A percentile compares a stretch with the other conserved stretches of the same genome.
Conservation (phyloP, 2,329 filamentous ascomycete species). For the Cytospora paraplurivora region DNA sequence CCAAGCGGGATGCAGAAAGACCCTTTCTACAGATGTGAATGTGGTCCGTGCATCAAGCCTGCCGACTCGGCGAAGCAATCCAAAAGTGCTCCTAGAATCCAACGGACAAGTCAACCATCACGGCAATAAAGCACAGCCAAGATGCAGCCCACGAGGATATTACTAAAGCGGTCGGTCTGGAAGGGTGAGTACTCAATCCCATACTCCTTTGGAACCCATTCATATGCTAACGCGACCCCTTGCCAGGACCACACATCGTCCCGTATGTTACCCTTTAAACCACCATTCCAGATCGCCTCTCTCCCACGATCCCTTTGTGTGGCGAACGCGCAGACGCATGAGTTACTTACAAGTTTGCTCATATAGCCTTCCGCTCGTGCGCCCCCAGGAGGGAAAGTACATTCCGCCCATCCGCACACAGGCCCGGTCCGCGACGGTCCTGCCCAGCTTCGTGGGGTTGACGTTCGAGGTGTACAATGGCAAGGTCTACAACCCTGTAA, state of each 20-base stretch:
- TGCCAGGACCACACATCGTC: conserved; percentile 70
- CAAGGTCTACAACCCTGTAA: conserved; percentile 79
- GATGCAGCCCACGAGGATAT: conserved; percentile 42
- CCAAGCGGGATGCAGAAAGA: not conserved
- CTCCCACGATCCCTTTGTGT: conserved; percentile 8
- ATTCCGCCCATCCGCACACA: conserved; percentile 79
- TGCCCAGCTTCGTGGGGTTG: conserved; percentile 89
- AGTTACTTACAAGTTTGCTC: not conserved
- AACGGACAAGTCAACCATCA: not conserved
- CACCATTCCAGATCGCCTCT: conserved; percentile 9
- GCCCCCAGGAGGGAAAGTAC: conserved; percentile 61
- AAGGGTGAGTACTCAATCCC: conserved; percentile 18
- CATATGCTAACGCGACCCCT: conserved; percentile 2
- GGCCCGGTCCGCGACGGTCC: conserved; percentile 83
- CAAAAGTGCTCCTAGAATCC: not conserved
- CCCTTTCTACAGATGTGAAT: not conserved
- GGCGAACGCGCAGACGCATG: not conserved
- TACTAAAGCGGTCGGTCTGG: conserved; percentile 34
- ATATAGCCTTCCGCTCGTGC: conserved; percentile 63
- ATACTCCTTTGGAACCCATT: not conserved
- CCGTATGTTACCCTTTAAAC: conserved; percentile 34
- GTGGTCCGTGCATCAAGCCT: not conserved
- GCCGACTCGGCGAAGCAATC: not conserved
- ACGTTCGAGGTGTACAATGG: conserved; percentile 92
- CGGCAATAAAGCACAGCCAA: conserved; percentile 27